phyloP scores from a whole-genome alignment of 2,329 filamentous ascomycete species.

The Alternaria dauci region DNA sequence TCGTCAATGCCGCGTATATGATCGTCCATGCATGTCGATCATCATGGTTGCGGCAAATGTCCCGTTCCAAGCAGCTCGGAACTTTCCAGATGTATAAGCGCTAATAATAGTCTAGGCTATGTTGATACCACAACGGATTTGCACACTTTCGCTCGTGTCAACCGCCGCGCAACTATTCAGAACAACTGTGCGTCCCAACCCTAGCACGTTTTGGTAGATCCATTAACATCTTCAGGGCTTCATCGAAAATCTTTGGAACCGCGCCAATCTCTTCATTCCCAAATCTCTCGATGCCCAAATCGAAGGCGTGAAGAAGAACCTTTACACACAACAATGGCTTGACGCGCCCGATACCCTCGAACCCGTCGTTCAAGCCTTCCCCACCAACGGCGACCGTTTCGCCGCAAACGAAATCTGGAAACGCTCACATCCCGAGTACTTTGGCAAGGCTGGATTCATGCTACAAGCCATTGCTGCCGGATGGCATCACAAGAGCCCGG shows the following conservation, averaged over 20 bases:
- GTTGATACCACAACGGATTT: slow-evolving; percentile 59
- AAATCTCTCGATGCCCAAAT: slow-evolving; percentile 74
- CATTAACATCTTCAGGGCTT: slow-evolving; percentile 61
- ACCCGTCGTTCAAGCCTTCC: slow-evolving; percentile 62
- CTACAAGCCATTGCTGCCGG: slow-evolving; percentile 80
- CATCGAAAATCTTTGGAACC: slow-evolving; percentile 67
- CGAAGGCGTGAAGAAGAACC: slow-evolving; percentile 67
- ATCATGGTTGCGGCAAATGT: neutral
- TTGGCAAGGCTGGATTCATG: slow-evolving; percentile 73
- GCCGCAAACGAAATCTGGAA: slow-evolving; percentile 81
- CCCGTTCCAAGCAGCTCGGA: neutral
- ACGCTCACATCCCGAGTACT: slow-evolving; percentile 66
- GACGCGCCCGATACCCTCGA: slow-evolving; percentile 63
- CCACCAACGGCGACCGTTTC: slow-evolving; percentile 81
- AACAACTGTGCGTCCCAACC: slow-evolving; percentile 47
- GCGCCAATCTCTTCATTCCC: slow-evolving; percentile 69
- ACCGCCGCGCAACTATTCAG: slow-evolving; percentile 59
- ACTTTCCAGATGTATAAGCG: neutral
- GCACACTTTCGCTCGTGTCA: slow-evolving; percentile 60
- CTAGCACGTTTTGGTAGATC: neutral
- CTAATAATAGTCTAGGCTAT: slow-evolving; percentile 41
- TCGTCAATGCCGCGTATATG: slow-evolving; percentile 1
- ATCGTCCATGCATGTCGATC: slow-evolving; percentile 2
- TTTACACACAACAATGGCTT: slow-evolving; percentile 74
- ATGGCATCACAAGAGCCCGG: slow-evolving; percentile 77